Percentiles rank a stretch among this genome's conserved stretches.
These are phyloP conservation scores for Adansonia rubrostipa DNA, from an alignment of 441 rosid genomes.

Conservation along the genomic window DNA sequence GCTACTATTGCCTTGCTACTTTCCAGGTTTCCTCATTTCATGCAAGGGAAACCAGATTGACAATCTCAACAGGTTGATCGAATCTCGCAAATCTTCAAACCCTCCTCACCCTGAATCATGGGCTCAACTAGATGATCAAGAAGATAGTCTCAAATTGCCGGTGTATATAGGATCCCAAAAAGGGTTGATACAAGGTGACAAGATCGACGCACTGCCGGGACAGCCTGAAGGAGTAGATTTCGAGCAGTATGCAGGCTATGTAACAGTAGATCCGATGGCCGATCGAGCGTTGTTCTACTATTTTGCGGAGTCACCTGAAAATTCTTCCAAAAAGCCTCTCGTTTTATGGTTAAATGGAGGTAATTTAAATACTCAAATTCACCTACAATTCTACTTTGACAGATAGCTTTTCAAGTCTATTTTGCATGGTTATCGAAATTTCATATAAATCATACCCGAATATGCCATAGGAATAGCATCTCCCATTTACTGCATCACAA, in stretches of 20 bases:
- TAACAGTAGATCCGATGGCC: constrained; percentile 34
- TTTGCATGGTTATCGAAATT: not conserved
- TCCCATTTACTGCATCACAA: not conserved
- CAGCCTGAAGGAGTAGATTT: constrained; percentile 40
- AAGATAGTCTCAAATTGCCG: not conserved
- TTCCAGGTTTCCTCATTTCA: constrained; percentile 20
- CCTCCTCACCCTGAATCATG: constrained; percentile 31
- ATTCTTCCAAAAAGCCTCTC: constrained; percentile 38
- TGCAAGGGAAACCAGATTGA: constrained; percentile 42
- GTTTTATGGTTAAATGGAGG: constrained; percentile 50
- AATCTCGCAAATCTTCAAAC: constrained; percentile 31
- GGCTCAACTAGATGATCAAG: constrained; percentile 11
- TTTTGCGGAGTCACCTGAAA: constrained; percentile 41
- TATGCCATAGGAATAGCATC: not conserved
- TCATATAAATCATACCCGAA: constrained; percentile 6
- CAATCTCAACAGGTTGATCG: constrained; percentile 36
- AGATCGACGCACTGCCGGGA: constrained; percentile 38
- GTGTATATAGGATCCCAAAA: constrained; percentile 27
- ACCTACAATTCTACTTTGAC: not conserved
- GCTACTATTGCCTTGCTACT: constrained; percentile 24
- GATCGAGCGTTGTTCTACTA: constrained; percentile 45
- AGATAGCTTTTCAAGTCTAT: not conserved
- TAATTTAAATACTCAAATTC: not conserved
- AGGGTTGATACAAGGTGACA: constrained; percentile 33
- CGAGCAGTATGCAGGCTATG: constrained; percentile 43